Evolutionary conservation across 495 filamentous ascomycete genomes (phyloP).

Genomic region (Thermochaetoides thermophila): DNA sequence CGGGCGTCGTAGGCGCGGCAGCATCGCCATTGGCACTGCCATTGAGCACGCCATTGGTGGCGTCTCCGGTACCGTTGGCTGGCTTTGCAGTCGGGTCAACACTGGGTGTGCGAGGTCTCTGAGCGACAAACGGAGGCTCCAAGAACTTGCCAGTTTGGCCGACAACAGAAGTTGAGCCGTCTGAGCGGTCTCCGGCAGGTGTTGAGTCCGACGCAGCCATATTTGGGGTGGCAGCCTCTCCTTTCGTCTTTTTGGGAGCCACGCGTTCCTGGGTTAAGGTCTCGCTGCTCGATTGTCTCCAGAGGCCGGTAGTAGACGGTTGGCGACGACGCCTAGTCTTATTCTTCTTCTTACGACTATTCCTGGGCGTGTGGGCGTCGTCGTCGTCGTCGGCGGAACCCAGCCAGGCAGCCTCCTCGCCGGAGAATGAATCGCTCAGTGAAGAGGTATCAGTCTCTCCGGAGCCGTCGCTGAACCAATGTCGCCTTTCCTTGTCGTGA

Average conservation of each 20-base stretch:
- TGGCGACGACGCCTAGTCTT: no score
- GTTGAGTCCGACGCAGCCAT: not conserved
- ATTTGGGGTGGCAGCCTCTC: constrained; percentile 3
- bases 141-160: constrained; percentile 9
- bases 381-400: constrained; percentile 21
- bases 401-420: constrained; percentile 30
- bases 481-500: constrained; percentile 47
- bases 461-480: constrained; percentile 65
- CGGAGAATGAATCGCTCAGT: constrained; percentile 40
- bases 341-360: constrained; percentile 23
- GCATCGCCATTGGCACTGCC: constrained; percentile 4
- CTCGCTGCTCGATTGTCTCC: constrained; percentile 42
- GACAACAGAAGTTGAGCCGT: constrained; percentile 11
- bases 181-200: constrained; percentile 19
- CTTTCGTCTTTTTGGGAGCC: constrained; percentile 23
- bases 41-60: constrained; percentile 27
- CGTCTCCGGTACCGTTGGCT: constrained; percentile 13
- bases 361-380: constrained; percentile 24
- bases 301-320: constrained; percentile 32
- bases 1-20: constrained; percentile 18
- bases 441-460: constrained; percentile 49
- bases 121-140: constrained; percentile 5
- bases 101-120: constrained; percentile 17
- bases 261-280: constrained; percentile 49
- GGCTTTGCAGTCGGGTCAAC: constrained; percentile 7